Conservation (phyloP, 306 rosid species). For the Medicago truncatula region DNA sequence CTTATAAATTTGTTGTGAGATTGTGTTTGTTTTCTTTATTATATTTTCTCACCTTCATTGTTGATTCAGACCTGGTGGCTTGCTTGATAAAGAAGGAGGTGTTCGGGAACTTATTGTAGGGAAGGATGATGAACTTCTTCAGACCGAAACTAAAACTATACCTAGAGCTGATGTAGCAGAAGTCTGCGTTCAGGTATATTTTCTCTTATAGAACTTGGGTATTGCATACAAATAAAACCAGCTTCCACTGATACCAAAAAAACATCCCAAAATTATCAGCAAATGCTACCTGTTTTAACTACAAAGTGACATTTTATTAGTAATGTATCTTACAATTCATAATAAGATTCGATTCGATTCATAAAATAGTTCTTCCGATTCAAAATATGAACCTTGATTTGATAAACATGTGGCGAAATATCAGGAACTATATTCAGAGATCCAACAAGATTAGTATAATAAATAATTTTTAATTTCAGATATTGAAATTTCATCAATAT, state of each 20-base stretch:
- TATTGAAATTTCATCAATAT: no score
- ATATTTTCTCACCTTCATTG: constrained; percentile 20
- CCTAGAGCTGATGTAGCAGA: constrained; percentile 91
- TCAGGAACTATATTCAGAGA: neutral
- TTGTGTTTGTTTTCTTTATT: constrained; percentile 7
- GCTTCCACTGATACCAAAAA: no score
- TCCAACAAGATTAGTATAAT: neutral
- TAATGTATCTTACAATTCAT: no score
- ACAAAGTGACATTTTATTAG: no score
- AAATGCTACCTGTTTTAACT: no score
- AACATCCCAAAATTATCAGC: no score
- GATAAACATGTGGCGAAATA: no score
- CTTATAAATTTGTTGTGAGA: neutral
- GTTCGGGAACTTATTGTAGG: constrained; percentile 77
- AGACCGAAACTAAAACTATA: constrained; percentile 79
- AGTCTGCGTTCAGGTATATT: constrained; percentile 84
- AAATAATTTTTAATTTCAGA: no score
- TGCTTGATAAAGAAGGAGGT: constrained; percentile 90
- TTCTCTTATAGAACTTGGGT: neutral
- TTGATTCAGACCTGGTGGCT: constrained; percentile 84
- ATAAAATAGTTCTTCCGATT: no score
- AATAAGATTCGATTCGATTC: no score
- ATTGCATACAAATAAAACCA: neutral
- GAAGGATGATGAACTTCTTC: constrained; percentile 93
- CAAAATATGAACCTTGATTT: no score